phyloP scores from a whole-genome alignment of 2,329 filamentous ascomycete species.

The Aspergillus pseudotamarii region DNA sequence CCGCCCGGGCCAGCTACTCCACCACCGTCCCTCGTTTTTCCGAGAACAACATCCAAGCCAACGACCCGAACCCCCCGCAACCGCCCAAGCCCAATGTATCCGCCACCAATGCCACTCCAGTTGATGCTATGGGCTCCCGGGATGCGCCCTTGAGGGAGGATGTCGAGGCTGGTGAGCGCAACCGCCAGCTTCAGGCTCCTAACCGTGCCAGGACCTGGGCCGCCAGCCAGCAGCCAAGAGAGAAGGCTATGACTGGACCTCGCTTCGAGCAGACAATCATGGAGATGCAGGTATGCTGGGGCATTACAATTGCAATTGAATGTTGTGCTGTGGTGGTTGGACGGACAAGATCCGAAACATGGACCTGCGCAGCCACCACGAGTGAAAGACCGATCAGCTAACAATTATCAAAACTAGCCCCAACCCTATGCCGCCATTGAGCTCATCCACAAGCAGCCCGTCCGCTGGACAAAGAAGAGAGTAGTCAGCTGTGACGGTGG shows the following conservation, averaged over 20 bases:
- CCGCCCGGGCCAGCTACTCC: slow-evolving; percentile 46
- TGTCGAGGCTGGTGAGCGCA: slow-evolving; percentile 57
- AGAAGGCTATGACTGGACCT: slow-evolving; percentile 86
- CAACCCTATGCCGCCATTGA: slow-evolving; percentile 88
- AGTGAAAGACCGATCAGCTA: neutral
- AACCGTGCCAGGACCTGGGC: slow-evolving; percentile 85
- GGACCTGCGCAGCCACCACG: neutral
- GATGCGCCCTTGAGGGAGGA: slow-evolving; percentile 60
- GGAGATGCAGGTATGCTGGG: slow-evolving; percentile 75
- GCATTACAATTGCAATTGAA: neutral
- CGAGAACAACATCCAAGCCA: slow-evolving; percentile 52
- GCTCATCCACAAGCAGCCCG: slow-evolving; percentile 93
- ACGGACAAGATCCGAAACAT: neutral
- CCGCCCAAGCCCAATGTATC: slow-evolving; percentile 59
- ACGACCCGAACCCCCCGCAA: slow-evolving; percentile 59
- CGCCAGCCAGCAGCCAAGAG: slow-evolving; percentile 77
- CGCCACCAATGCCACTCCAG: slow-evolving; percentile 61
- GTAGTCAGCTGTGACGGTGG: slow-evolving; percentile 89
- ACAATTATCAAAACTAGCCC: slow-evolving; percentile 60
- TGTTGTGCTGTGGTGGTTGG: neutral
- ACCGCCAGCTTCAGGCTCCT: slow-evolving; percentile 74
- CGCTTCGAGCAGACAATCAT: slow-evolving; percentile 98
- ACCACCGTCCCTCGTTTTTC: slow-evolving; percentile 43
- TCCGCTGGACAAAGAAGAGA: slow-evolving; percentile 83
- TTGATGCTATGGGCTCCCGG: slow-evolving; percentile 50